These are phyloP conservation scores for Phoenix dactylifera DNA, from an alignment of 176 grass and related monocot genomes.

Conservation along the genomic window DNA sequence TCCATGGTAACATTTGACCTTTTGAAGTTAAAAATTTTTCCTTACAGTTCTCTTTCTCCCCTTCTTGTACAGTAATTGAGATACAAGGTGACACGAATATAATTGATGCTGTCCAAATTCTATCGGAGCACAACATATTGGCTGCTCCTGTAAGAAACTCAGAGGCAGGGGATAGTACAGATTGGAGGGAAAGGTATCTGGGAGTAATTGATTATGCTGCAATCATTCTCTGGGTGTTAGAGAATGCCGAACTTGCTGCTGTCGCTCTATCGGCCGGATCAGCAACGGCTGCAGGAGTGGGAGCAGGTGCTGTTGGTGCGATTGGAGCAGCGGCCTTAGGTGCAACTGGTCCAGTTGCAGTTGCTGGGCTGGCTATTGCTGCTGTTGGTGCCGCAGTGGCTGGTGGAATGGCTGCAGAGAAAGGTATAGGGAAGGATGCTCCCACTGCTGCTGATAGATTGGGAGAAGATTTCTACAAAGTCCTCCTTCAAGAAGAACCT, in stretches of 20 bases:
- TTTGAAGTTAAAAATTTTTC: too few relatives aligned
- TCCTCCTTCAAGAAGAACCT: slow-evolving; percentile 67
- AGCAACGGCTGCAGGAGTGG: slow-evolving; percentile 41
- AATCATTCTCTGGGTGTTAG: slow-evolving; percentile 70
- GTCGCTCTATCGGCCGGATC: slow-evolving; percentile 42
- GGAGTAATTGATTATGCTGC: slow-evolving; percentile 74
- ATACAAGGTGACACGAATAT: slow-evolving; percentile 60
- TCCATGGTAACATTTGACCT: too few relatives aligned
- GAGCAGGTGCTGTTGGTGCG: slow-evolving; percentile 39
- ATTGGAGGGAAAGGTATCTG: slow-evolving; percentile 67
- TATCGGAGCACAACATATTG: slow-evolving; percentile 76
- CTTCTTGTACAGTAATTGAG: slow-evolving; percentile 52
- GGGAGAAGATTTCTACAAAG: slow-evolving; percentile 60
- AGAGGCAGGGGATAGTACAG: slow-evolving; percentile 27
- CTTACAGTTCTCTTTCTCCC: too few relatives aligned
- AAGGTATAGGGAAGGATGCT: slow-evolving; percentile 46
- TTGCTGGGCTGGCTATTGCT: slow-evolving; percentile 41
- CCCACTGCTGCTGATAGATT: slow-evolving; percentile 37
- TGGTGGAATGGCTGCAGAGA: slow-evolving; percentile 47
- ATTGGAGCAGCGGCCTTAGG: slow-evolving; percentile 33
- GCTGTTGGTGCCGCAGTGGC: slow-evolving; percentile 50
- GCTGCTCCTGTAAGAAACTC: slow-evolving; percentile 61
- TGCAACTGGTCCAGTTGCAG: slow-evolving; percentile 36
- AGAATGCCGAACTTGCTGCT: slow-evolving; percentile 62
- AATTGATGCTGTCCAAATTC: slow-evolving; percentile 59